Evolutionary conservation across 2,329 filamentous ascomycete genomes (phyloP).

Genomic region (Acephala macrosclerotiorum): DNA sequence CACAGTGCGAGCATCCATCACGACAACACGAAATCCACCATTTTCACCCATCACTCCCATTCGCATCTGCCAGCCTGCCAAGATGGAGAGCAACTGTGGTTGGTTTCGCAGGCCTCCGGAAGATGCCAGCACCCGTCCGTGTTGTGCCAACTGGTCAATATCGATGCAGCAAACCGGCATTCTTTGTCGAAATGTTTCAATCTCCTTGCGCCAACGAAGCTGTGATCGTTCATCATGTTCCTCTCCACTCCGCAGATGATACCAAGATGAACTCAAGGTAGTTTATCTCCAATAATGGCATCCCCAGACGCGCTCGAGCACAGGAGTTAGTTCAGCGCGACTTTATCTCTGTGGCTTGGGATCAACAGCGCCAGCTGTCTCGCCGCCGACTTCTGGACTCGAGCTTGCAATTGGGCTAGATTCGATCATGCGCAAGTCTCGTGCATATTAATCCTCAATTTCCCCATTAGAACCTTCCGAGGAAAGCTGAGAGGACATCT

Average conservation of each 20-base stretch:
- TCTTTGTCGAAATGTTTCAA: not conserved
- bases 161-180: slow-evolving; percentile 1
- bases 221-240: not conserved
- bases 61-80: not conserved
- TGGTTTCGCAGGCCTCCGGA: not conserved
- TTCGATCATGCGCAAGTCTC: slow-evolving; percentile 6
- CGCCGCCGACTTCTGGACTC: slow-evolving; percentile 1
- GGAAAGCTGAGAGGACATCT: slow-evolving; percentile 14
- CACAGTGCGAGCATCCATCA: not conserved
- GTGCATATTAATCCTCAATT: slow-evolving; percentile 14
- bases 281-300: not conserved
- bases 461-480: not conserved
- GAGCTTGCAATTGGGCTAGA: slow-evolving; percentile 9
- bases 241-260: not conserved
- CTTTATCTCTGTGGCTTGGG: slow-evolving; percentile 1
- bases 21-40: not conserved
- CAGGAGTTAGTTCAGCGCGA: not conserved
- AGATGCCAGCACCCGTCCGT: not conserved
- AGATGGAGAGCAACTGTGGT: not conserved
- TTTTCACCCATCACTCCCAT: not conserved
- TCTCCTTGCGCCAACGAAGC: not conserved
- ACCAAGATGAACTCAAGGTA: not conserved
- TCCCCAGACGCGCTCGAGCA: not conserved
- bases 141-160: not conserved
- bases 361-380: slow-evolving; percentile 8